These are phyloP conservation scores for Jacaranda mimosifolia DNA, from an alignment of 257 asterid species.

Conservation along the genomic window DNA sequence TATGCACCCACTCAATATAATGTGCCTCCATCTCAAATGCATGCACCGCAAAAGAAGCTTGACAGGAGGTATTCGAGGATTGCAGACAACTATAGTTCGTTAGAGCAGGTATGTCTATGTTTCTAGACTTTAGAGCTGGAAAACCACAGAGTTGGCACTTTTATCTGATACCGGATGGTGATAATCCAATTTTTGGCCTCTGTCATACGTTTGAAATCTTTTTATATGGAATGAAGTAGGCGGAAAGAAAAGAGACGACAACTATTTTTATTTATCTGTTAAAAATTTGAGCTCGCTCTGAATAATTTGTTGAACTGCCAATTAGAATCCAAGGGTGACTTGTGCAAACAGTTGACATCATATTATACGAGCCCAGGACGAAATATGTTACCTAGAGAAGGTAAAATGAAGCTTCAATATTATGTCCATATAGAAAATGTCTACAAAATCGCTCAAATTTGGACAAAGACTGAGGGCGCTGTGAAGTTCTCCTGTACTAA, in stretches of 20 bases:
- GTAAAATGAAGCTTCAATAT: slow-evolving; percentile 7
- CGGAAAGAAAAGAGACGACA: neutral
- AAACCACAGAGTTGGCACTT: neutral
- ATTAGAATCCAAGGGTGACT: too few relatives aligned
- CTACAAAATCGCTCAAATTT: neutral
- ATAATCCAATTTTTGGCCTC: neutral
- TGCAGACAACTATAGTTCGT: slow-evolving; percentile 82
- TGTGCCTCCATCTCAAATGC: slow-evolving; percentile 40
- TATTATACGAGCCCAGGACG: neutral
- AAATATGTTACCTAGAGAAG: neutral
- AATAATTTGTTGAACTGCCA: neutral
- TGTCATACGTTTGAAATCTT: neutral
- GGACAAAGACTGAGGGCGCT: too few relatives aligned
- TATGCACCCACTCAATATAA: slow-evolving; percentile 45
- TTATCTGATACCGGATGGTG: neutral
- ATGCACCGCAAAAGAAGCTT: slow-evolving; percentile 61
- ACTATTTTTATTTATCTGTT: neutral
- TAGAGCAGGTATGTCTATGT: slow-evolving; percentile 77
- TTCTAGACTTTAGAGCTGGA: neutral
- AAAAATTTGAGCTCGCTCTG: neutral
- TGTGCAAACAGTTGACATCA: too few relatives aligned
- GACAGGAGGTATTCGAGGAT: slow-evolving; percentile 88
- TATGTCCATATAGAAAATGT: neutral
- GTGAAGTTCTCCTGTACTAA: too few relatives aligned
- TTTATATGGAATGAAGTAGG: neutral